Conservation (phyloP, 75 land plant genomes). For the Adiantum capillusveneris region DNA sequence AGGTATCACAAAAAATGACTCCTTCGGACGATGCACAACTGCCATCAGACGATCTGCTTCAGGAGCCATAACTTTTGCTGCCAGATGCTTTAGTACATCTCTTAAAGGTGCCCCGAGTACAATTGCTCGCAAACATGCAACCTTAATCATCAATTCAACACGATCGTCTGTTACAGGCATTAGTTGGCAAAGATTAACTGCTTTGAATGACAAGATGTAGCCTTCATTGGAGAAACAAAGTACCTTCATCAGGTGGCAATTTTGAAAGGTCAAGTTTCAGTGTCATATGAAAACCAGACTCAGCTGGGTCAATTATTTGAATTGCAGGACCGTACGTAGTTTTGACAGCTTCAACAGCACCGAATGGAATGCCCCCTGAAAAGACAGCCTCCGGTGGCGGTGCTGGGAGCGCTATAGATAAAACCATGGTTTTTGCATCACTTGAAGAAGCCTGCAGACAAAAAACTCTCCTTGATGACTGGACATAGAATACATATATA, state of each 20-base stretch:
- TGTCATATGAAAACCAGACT: conserved; percentile 79
- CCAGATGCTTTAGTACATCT: conserved; percentile 64
- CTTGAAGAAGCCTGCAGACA: conserved; percentile 54
- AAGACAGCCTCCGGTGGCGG: conserved; percentile 78
- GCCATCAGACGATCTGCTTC: conserved; percentile 60
- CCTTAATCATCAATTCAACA: conserved; percentile 56
- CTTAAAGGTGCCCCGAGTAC: conserved; percentile 91
- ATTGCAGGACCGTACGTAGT: conserved; percentile 59
- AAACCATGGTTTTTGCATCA: conserved; percentile 50
- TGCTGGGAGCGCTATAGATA: conserved; percentile 70
- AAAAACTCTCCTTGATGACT: too few species aligned
- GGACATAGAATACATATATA: too few species aligned
- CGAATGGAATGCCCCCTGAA: conserved; percentile 73
- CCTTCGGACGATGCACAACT: conserved; percentile 82
- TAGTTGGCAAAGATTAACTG: not conserved
- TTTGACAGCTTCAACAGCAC: conserved; percentile 89
- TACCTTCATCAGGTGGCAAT: conserved; percentile 81
- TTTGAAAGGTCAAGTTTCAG: conserved; percentile 70
- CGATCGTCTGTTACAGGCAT: conserved; percentile 36
- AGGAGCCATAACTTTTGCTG: conserved; percentile 52
- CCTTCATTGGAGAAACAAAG: not conserved
- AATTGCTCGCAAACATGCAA: conserved; percentile 93
- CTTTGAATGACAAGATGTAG: not conserved
- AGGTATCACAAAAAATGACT: conserved; percentile 82
- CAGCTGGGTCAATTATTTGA: conserved; percentile 85